Evolutionary conservation across 768 basidiomycete genomes (phyloP), one percentile per base, ranked within the genome.

Genomic region (Rhodosporidiobolus odoratus): DNA sequence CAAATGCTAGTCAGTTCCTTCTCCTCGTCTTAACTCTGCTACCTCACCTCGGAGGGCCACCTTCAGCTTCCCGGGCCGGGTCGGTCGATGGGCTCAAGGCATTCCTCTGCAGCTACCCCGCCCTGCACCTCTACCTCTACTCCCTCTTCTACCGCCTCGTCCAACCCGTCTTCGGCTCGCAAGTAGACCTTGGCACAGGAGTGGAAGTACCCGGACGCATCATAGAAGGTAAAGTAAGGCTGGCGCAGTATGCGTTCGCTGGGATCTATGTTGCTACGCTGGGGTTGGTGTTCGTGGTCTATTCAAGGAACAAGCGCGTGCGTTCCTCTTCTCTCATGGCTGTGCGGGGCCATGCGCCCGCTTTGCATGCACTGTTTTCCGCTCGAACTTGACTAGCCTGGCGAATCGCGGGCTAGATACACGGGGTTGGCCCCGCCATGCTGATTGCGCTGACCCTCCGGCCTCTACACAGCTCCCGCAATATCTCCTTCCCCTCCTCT

Each of bases 41-140:
- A 35, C 50, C 34, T 41, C 6, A 23, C 25, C 35, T 43, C 54
- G 17, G n/a, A n/a, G n/a, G n/a, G n/a, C n/a, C n/a, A n/a, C n/a
- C n/a, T n/a, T n/a, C n/a, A n/a, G n/a, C n/a, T n/a, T n/a, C n/a
- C n/a, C n/a, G n/a, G n/a, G n/a, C n/a, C n/a, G n/a, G n/a, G n/a
- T n/a, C n/a, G n/a, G n/a, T n/a, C n/a, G n/a, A n/a, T n/a, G n/a
- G n/a, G n/a, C n/a, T n/a, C n/a, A n/a, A n/a, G n/a, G n/a, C n/a
- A 38, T 65, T n/a, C 41, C 8, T 30, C 53, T n/a, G 17, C 71
- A 98, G 95, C 47, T 99, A 99, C 80, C 96, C 96, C 3, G 95
- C 93, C 21, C 90, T 94, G 8, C 93, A 96, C 78, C 83, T 98
- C 66, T 85, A 87, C 75, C 86, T 94, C 69, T 93, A 95, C 80